These are phyloP conservation scores for Linnemannia elongata DNA, from an alignment of 192 early-diverging fungal species.

Conservation along the genomic window DNA sequence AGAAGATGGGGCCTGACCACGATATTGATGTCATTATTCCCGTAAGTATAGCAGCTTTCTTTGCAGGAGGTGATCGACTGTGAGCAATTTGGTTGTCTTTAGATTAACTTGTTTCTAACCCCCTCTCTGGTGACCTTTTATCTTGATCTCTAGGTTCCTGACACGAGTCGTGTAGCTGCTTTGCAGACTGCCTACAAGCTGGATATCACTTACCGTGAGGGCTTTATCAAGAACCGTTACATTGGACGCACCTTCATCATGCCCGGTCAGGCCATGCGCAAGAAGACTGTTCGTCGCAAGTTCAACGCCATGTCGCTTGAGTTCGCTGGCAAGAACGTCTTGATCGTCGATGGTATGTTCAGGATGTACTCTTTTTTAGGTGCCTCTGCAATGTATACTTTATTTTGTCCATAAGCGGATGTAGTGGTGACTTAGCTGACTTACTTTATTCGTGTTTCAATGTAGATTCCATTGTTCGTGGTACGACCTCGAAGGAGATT, in stretches of 20 bases:
- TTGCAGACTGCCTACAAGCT: slow-evolving; percentile 93
- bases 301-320: slow-evolving; percentile 99
- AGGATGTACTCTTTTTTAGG: neutral
- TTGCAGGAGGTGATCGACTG: neutral
- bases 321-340: slow-evolving; percentile 95
- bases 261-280: slow-evolving; percentile 94
- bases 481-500: slow-evolving; percentile 99
- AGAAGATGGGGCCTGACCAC: slow-evolving; percentile 77
- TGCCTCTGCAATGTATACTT: neutral
- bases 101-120: neutral
- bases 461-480: slow-evolving; percentile 95
- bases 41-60: slow-evolving; percentile 61
- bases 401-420: no score
- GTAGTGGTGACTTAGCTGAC: neutral
- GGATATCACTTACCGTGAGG: slow-evolving; percentile 95
- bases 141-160: slow-evolving; percentile 76
- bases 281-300: slow-evolving; percentile 95
- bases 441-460: neutral
- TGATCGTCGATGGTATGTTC: slow-evolving; percentile 88
- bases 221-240: slow-evolving; percentile 99
- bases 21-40: slow-evolving; percentile 99
- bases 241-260: slow-evolving; percentile 99
- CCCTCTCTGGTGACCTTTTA: neutral
- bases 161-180: slow-evolving; percentile 95
- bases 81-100: neutral